Conservation (phyloP, 2,329 filamentous ascomycete genomes). For the Setomelanomma holmii region DNA sequence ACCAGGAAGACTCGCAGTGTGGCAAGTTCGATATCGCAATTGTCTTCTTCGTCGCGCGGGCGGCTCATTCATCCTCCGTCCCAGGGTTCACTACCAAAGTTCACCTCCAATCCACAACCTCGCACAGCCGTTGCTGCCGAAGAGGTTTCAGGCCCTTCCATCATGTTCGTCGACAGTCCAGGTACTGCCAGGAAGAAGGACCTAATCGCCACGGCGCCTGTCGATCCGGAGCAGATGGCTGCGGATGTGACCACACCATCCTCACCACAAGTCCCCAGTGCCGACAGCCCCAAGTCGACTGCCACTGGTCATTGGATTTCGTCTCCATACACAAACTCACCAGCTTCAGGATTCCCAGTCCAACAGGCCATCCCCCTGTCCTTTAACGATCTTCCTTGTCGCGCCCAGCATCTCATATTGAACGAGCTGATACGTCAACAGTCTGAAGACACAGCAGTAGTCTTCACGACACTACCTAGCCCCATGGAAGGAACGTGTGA, state of each 20-base stretch:
- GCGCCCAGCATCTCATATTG: conserved; percentile 84
- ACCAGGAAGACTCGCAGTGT: conserved; percentile 16
- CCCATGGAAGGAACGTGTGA: conserved; percentile 77
- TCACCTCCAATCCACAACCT: conserved; percentile 76
- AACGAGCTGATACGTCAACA: conserved; percentile 76
- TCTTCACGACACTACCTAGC: conserved; percentile 84
- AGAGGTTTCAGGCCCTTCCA: conserved; percentile 71
- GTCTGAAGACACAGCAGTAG: conserved; percentile 67
- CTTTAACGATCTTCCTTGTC: conserved; percentile 85
- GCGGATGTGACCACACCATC: conserved; percentile 9
- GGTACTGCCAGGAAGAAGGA: conserved; percentile 22
- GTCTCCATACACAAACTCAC: conserved; percentile 5
- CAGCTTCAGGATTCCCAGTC: conserved; percentile 58
- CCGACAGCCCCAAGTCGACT: conserved; percentile 3
- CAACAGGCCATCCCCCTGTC: conserved; percentile 72
- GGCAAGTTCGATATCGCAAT: conserved; percentile 25
- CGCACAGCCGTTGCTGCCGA: conserved; percentile 70
- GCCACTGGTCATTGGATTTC: conserved; percentile 4
- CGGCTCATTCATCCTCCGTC: conserved; percentile 52
- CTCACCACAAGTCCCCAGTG: conserved; percentile 1
- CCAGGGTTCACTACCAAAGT: conserved; percentile 66
- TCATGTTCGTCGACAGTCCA: conserved; percentile 72
- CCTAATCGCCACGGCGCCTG: conserved; percentile 24
- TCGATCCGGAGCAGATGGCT: conserved; percentile 7
- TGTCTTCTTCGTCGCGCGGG: conserved; percentile 27